phyloP scores from a whole-genome alignment of 345 rosid genomes.

The Pugionium dolabratum region DNA sequence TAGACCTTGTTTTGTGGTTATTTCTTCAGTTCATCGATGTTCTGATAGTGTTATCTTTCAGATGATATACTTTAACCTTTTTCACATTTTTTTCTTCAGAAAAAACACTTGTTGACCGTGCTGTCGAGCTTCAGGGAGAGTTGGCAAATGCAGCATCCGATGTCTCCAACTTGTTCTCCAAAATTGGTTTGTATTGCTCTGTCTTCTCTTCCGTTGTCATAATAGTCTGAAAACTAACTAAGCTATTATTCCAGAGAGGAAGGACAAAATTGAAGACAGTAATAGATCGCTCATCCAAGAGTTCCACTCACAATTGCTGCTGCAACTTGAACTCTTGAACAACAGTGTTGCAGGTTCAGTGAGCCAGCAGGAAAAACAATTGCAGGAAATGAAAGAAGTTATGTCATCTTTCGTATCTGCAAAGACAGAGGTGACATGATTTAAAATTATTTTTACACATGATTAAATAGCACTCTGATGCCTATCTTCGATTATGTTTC shows the following conservation, averaged over 20 bases:
- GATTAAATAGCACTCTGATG: background rate
- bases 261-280: constrained; percentile 88
- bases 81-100: constrained; percentile 46
- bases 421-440: constrained; percentile 66
- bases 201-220: constrained; percentile 18
- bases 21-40: constrained; percentile 10
- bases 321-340: constrained; percentile 75
- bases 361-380: constrained; percentile 80
- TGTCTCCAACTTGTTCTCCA: constrained; percentile 76
- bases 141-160: constrained; percentile 81
- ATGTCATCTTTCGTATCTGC: constrained; percentile 86
- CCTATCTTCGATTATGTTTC: too few species aligned
- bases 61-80: constrained; percentile 15
- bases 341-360: constrained; percentile 80
- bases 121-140: constrained; percentile 81
- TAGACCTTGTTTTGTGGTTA: background rate
- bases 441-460: background rate
- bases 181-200: constrained; percentile 64
- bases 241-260: constrained; percentile 64
- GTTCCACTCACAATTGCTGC: constrained; percentile 74
- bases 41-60: background rate
- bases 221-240: constrained; percentile 27
- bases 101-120: constrained; percentile 79
- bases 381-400: constrained; percentile 84
- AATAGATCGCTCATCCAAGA: constrained; percentile 72